A percentile compares a stretch with the other conserved stretches of the same genome.
These are phyloP conservation scores for Hypocrella siamensis DNA, from an alignment of 2,329 filamentous ascomycete species.

Conservation along the genomic window DNA sequence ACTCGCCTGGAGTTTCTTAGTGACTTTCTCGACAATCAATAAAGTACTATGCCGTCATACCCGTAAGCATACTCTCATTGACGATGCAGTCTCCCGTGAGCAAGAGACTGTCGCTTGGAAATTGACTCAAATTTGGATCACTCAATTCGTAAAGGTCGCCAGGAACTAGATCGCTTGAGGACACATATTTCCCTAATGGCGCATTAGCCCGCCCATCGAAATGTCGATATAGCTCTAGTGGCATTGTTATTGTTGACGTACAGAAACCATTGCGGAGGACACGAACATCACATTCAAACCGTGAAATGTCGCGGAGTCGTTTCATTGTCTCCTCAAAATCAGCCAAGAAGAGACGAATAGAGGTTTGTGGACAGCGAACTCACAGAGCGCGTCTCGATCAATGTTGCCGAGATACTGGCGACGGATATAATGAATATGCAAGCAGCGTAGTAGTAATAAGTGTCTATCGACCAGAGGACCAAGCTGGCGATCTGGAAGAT, in stretches of 20 bases:
- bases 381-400: constrained; percentile 76
- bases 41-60: constrained; percentile 19
- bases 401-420: constrained; percentile 76
- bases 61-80: constrained; percentile 96
- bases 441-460: constrained; percentile 94
- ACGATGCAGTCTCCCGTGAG: constrained; percentile 94
- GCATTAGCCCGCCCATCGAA: constrained; percentile 1
- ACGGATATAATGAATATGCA: constrained; percentile 93
- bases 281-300: constrained; percentile 88
- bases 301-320: constrained; percentile 76
- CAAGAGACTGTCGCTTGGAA: constrained; percentile 84
- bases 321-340: constrained; percentile 56
- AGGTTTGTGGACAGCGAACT: constrained; percentile 12
- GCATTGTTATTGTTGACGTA: constrained; percentile 21
- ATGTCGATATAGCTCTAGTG: too few species aligned
- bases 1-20: constrained; percentile 48
- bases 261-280: constrained; percentile 92
- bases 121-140: constrained; percentile 73
- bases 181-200: constrained; percentile 56
- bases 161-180: constrained; percentile 78
- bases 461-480: constrained; percentile 82
- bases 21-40: background rate
- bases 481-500: constrained; percentile 95
- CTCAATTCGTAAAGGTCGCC: constrained; percentile 96
- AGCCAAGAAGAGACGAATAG: constrained; percentile 1